Evolutionary conservation across 1,284 basidiomycete genomes (phyloP).

Genomic region (Cutaneotrichosporon sp.): DNA sequence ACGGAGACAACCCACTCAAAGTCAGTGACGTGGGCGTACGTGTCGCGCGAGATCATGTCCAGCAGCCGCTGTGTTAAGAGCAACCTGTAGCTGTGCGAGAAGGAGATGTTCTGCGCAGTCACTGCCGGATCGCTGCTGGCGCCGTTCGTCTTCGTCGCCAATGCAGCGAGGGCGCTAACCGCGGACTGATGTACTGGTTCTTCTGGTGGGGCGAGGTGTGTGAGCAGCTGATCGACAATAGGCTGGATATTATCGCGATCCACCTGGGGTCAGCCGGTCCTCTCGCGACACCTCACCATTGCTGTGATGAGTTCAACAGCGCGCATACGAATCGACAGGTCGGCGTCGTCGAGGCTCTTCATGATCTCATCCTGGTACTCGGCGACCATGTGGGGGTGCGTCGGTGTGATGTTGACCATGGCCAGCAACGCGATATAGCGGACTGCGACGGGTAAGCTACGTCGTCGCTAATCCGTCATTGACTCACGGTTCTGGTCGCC

Average conservation of each 20-base stretch:
- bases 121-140: conserved; percentile 30
- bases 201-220: conserved; percentile 73
- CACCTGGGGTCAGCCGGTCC: conserved; percentile 58
- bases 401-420: conserved; percentile 91
- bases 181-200: conserved; percentile 41
- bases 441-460: conserved; percentile 58
- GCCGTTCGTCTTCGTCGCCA: conserved; percentile 23
- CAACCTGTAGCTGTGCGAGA: conserved; percentile 74
- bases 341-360: conserved; percentile 83
- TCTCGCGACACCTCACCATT: conserved; percentile 63
- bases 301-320: conserved; percentile 90
- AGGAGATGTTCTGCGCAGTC: conserved; percentile 48
- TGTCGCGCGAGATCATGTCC: conserved; percentile 74
- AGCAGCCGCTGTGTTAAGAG: conserved; percentile 77
- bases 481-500: conserved; percentile 82
- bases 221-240: conserved; percentile 81
- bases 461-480: background rate
- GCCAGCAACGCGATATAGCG: conserved; percentile 95
- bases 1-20: conserved; percentile 98
- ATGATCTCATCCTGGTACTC: conserved; percentile 92
- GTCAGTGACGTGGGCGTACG: conserved; percentile 83
- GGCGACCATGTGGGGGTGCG: conserved; percentile 84
- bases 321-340: conserved; percentile 92
- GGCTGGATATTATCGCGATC: conserved; percentile 79
- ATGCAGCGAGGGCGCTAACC: conserved; percentile 35